Evolutionary conservation across 2,329 filamentous ascomycete genomes (phyloP).

Genomic region (Corynespora cassiicola): DNA sequence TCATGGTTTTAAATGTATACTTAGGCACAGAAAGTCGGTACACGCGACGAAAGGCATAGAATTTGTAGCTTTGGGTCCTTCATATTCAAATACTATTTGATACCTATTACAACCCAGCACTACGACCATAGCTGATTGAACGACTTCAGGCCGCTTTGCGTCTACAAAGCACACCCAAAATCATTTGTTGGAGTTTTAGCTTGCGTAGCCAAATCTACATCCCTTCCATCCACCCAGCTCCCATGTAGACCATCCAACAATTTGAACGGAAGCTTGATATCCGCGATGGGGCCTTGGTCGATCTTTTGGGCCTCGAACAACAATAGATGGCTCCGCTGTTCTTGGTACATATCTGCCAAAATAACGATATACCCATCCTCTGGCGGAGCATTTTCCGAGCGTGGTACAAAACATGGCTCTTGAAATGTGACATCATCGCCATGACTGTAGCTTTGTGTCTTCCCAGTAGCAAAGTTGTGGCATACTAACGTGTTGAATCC

Average conservation of each 20-base stretch:
- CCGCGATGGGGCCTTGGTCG: conserved; percentile 38
- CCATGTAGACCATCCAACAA: conserved; percentile 43
- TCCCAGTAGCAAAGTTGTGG: conserved; percentile 45
- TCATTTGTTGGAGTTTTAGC: too few relatives aligned
- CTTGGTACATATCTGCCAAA: conserved; percentile 35
- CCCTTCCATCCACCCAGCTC: conserved; percentile 34
- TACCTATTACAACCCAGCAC: too few relatives aligned
- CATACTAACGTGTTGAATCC: conserved; percentile 58
- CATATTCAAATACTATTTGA: too few relatives aligned
- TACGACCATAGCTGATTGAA: too few relatives aligned
- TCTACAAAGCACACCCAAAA: too few relatives aligned
- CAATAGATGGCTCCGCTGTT: conserved; percentile 10
- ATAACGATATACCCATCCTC: conserved; percentile 59
- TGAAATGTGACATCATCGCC: conserved; percentile 52
- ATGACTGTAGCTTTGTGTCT: conserved; percentile 52
- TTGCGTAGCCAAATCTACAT: too few relatives aligned
- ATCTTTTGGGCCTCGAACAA: conserved; percentile 47
- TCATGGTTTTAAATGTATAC: too few relatives aligned
- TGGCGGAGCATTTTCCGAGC: conserved; percentile 34
- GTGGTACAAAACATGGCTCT: conserved; percentile 59
- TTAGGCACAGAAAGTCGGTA: too few relatives aligned
- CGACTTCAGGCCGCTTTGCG: too few relatives aligned
- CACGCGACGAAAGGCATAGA: too few relatives aligned
- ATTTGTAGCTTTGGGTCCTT: too few relatives aligned
- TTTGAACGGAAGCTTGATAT: conserved; percentile 41